Evolutionary conservation across 306 rosid species (phyloP).

Genomic region (Trifolium dubium): DNA sequence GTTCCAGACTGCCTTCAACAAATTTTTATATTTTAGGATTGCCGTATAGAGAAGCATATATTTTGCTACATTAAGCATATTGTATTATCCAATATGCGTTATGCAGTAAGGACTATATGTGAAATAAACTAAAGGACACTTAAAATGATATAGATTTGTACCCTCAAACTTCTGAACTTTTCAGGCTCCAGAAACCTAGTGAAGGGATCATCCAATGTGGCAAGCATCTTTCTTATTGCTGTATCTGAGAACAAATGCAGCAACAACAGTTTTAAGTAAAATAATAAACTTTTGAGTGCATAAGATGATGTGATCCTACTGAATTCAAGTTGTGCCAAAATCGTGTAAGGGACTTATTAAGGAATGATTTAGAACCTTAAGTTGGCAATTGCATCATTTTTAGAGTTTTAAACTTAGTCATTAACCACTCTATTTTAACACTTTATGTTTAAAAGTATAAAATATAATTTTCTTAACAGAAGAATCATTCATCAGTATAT

Average conservation of each 20-base stretch:
- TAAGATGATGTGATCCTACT: conserved; percentile 14
- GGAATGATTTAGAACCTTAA: background rate
- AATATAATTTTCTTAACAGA: background rate
- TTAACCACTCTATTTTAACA: conserved; percentile 15
- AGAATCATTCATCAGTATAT: background rate
- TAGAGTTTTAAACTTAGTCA: background rate
- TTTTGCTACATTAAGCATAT: conserved; percentile 7
- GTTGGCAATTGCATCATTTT: conserved; percentile 5
- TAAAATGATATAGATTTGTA: conserved; percentile 48
- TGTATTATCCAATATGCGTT: background rate
- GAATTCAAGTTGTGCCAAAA: too few relatives aligned
- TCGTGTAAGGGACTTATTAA: too few relatives aligned
- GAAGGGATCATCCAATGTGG: conserved; percentile 91
- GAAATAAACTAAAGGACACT: conserved; percentile 37
- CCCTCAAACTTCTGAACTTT: conserved; percentile 87
- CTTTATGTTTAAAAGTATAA: conserved; percentile 17
- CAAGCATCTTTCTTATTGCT: conserved; percentile 96
- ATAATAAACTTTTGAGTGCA: conserved; percentile 36
- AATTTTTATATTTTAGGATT: conserved; percentile 52
- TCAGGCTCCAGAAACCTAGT: conserved; percentile 95
- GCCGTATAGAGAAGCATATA: conserved; percentile 32
- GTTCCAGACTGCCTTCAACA: conserved; percentile 99
- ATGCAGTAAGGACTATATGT: conserved; percentile 11
- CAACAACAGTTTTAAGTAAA: conserved; percentile 36
- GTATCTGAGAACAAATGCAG: conserved; percentile 56